These are phyloP conservation scores for Petasospora rhodanensis DNA, from an alignment of 1,139 yeast species.

Conservation along the genomic window DNA sequence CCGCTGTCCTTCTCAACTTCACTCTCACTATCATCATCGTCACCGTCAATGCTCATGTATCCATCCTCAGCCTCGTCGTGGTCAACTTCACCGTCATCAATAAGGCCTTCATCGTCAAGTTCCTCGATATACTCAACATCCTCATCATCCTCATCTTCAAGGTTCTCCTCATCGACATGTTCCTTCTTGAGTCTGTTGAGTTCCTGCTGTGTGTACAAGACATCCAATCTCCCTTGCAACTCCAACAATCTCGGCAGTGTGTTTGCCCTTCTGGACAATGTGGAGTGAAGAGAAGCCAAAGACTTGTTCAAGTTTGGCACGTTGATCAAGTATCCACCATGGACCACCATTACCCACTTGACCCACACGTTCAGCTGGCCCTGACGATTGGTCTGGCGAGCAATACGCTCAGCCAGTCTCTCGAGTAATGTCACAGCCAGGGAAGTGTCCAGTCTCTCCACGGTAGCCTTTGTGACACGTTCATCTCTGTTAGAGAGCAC, in stretches of 20 bases:
- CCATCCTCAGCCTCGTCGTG: slow-evolving; percentile 30
- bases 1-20: slow-evolving; percentile 22
- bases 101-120: slow-evolving; percentile 33
- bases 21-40: slow-evolving; percentile 30
- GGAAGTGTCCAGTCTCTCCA: slow-evolving; percentile 63
- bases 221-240: slow-evolving; percentile 74
- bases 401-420: slow-evolving; percentile 77
- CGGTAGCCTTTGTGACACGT: slow-evolving; percentile 65
- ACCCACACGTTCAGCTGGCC: slow-evolving; percentile 84
- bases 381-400: slow-evolving; percentile 58
- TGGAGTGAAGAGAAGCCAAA: slow-evolving; percentile 72
- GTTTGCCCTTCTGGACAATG: slow-evolving; percentile 67
- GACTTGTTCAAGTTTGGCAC: slow-evolving; percentile 66
- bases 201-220: slow-evolving; percentile 65
- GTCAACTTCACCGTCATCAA: slow-evolving; percentile 34
- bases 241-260: slow-evolving; percentile 77
- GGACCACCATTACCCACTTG: slow-evolving; percentile 86
- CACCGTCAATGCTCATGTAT: slow-evolving; percentile 28
- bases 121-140: slow-evolving; percentile 40
- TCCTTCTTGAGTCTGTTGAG: slow-evolving; percentile 44
- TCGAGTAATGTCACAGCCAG: slow-evolving; percentile 75
- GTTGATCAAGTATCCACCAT: slow-evolving; percentile 73
- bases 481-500: slow-evolving; percentile 78
- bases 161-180: slow-evolving; percentile 31
- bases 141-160: slow-evolving; percentile 37